Evolutionary conservation across 495 filamentous ascomycete species (phyloP).

Genomic region (Penicillium ochrochloron): DNA sequence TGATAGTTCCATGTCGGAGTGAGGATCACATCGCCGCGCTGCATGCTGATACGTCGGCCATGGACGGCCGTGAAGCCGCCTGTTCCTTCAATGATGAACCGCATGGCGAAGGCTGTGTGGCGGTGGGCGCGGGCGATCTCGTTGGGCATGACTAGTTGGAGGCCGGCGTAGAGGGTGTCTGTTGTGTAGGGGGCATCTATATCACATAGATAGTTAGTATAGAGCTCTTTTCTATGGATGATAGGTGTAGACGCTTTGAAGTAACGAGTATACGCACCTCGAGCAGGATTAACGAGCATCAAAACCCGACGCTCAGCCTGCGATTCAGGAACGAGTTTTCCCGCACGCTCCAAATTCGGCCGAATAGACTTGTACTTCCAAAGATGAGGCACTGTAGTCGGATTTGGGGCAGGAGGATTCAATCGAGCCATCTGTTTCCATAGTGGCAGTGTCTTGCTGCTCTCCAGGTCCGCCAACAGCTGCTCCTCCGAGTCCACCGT

Average conservation of each 20-base stretch:
- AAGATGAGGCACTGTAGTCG: constrained; percentile 39
- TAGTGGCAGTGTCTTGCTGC: constrained; percentile 38
- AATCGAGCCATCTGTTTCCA: constrained; percentile 52
- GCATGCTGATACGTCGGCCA: constrained; percentile 50
- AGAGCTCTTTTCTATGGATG: neutral
- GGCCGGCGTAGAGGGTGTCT: constrained; percentile 55
- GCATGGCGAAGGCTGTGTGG: constrained; percentile 56
- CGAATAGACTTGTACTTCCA: constrained; percentile 49
- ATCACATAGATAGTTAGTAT: constrained; percentile 8
- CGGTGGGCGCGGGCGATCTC: constrained; percentile 54
- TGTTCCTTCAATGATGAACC: constrained; percentile 55
- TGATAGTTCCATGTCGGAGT: constrained; percentile 57
- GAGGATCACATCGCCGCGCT: constrained; percentile 54
- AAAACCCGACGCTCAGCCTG: constrained; percentile 52
- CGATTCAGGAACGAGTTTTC: constrained; percentile 45
- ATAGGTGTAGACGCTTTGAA: neutral
- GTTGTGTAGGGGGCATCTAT: constrained; percentile 53
- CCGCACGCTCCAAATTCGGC: constrained; percentile 45
- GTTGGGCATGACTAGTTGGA: constrained; percentile 55
- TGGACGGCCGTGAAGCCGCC: constrained; percentile 56
- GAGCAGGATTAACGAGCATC: constrained; percentile 53
- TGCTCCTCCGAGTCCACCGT: constrained; percentile 31
- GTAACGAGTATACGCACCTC: constrained; percentile 32
- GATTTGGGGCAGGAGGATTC: constrained; percentile 50
- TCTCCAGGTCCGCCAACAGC: constrained; percentile 30